These are phyloP conservation scores for Globisporangium nagaii DNA, from an alignment of 352 stramenopile genomes.

Conservation along the genomic window DNA sequence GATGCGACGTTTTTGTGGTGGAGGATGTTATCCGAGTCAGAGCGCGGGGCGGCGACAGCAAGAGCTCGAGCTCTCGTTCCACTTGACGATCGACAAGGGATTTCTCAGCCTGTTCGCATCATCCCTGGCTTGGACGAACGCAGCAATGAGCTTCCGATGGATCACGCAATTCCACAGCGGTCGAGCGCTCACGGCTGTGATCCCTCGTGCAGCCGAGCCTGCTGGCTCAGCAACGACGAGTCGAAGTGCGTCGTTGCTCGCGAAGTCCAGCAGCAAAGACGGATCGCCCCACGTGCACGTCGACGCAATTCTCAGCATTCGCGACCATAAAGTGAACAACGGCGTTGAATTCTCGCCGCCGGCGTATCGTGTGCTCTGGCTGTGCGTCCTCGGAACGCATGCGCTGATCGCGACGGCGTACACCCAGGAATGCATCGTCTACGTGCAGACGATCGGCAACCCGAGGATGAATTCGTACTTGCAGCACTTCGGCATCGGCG, in stretches of 20 bases:
- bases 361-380: neutral
- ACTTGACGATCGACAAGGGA: too few relatives aligned
- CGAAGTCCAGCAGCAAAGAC: neutral
- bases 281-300: neutral
- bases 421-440: neutral
- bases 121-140: neutral
- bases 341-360: neutral
- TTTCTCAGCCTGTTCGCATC: neutral
- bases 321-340: neutral
- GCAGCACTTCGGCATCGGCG: constrained; percentile 5
- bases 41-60: too few relatives aligned
- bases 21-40: too few relatives aligned
- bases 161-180: neutral
- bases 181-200: neutral
- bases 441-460: constrained; percentile 2
- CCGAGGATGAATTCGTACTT: constrained; percentile 1
- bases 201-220: too few relatives aligned
- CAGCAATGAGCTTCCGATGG: neutral
- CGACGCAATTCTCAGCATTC: neutral
- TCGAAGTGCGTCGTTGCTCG: too few relatives aligned
- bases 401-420: neutral
- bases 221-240: too few relatives aligned
- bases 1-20: too few relatives aligned
- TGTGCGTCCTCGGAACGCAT: neutral
- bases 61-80: too few relatives aligned